Evolutionary conservation across 768 basidiomycete species (phyloP).

Genomic region (Boletus pseudopeckii): DNA sequence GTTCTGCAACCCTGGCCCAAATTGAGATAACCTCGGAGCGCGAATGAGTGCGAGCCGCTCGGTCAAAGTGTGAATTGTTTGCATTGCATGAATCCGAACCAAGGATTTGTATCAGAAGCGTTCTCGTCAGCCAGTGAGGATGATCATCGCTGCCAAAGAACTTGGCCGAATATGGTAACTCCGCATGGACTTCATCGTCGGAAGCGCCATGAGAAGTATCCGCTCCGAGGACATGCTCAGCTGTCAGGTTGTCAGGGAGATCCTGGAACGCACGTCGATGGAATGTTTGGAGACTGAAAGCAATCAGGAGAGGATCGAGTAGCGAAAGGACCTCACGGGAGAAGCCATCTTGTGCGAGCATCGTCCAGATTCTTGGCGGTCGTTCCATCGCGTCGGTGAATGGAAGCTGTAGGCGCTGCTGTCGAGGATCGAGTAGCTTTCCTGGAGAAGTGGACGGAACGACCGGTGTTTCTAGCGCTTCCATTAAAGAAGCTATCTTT

Average conservation of each 20-base stretch:
- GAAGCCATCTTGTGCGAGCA: constrained; percentile 62
- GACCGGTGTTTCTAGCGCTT: constrained; percentile 36
- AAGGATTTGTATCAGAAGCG: constrained; percentile 68
- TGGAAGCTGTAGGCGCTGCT: constrained; percentile 21
- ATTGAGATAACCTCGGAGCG: constrained; percentile 69
- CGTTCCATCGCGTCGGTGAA: constrained; percentile 23
- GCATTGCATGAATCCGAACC: constrained; percentile 50
- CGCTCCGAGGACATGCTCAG: constrained; percentile 38
- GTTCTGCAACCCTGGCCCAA: constrained; percentile 73
- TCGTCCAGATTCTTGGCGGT: constrained; percentile 43
- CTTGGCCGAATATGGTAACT: constrained; percentile 23
- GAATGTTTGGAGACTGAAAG: constrained; percentile 59
- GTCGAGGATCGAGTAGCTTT: constrained; percentile 24
- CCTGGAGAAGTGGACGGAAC: constrained; percentile 18
- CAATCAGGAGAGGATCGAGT: constrained; percentile 60
- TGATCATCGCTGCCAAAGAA: constrained; percentile 68
- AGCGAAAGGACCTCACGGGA: constrained; percentile 61
- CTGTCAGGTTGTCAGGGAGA: constrained; percentile 52
- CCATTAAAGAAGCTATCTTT: constrained; percentile 43
- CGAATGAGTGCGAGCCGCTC: constrained; percentile 60
- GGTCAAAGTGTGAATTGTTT: constrained; percentile 27
- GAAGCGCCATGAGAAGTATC: constrained; percentile 19
- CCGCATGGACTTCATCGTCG: constrained; percentile 5
- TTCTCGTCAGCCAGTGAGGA: constrained; percentile 80
- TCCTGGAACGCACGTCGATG: constrained; percentile 53